A percentile compares a stretch with the other conserved stretches of the same genome.
phyloP scores from a whole-genome alignment of 176 grass and related monocot genomes.

The Oropetium thomaeum region DNA sequence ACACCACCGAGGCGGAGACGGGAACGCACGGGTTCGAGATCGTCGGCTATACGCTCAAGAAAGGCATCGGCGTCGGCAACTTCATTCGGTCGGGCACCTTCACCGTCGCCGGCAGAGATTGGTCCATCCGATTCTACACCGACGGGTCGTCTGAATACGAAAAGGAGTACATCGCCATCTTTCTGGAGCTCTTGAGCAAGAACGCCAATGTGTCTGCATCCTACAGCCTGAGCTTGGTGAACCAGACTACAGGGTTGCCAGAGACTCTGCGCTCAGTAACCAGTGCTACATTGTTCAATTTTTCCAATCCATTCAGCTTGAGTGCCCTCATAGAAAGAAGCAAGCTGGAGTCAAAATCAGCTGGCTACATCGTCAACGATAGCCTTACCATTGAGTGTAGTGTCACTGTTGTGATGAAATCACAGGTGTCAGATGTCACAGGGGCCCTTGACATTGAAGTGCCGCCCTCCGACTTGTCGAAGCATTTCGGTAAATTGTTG shows the following conservation, averaged over 20 bases:
- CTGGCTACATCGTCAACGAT: too few species aligned
- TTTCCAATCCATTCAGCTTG: neutral
- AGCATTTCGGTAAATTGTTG: too few species aligned
- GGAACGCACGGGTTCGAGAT: conserved; percentile 2
- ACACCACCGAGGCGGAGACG: neutral
- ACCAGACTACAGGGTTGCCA: neutral
- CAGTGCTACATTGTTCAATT: neutral
- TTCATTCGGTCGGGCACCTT: neutral
- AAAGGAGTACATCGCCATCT: neutral
- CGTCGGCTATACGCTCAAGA: neutral
- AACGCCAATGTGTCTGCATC: neutral
- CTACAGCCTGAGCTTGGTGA: neutral
- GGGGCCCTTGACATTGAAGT: neutral
- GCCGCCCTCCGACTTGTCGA: neutral
- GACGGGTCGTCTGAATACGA: neutral
- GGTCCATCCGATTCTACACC: neutral
- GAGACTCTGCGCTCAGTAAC: neutral
- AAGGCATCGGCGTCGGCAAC: neutral
- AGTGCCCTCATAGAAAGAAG: neutral
- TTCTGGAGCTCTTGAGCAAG: neutral
- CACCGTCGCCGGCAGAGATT: neutral
- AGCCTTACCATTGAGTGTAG: too few species aligned
- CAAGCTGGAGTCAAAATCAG: too few species aligned
- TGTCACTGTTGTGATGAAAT: too few species aligned
- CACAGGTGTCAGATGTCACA: too few species aligned